These are phyloP conservation scores for Neurospora tetrasperma DNA, from an alignment of 495 filamentous ascomycete genomes.

Conservation along the genomic window DNA sequence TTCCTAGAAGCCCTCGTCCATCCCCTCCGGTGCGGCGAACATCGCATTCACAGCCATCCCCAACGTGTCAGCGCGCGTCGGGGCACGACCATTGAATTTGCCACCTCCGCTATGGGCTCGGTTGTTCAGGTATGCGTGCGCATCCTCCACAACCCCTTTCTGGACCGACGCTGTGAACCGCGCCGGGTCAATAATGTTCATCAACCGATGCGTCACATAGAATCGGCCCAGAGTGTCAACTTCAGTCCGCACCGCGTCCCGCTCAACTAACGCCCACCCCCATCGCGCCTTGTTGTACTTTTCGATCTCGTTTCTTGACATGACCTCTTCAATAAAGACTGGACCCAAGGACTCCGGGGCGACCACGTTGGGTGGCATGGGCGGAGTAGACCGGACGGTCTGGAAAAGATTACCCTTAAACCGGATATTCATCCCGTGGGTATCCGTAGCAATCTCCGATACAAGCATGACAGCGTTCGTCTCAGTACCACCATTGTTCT, in stretches of 20 bases:
- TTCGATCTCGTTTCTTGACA: constrained; percentile 24
- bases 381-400: constrained; percentile 3
- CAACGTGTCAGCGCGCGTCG: constrained; percentile 9
- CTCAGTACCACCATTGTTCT: neutral
- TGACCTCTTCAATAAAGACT: constrained; percentile 27
- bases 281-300: constrained; percentile 12
- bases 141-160: constrained; percentile 19
- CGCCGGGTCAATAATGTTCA: constrained; percentile 21
- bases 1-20: constrained; percentile 13
- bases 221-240: constrained; percentile 29
- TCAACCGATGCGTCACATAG: constrained; percentile 31
- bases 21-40: constrained; percentile 14
- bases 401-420: constrained; percentile 23
- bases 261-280: constrained; percentile 22
- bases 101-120: constrained; percentile 22
- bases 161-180: constrained; percentile 16
- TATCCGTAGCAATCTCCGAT: constrained; percentile 11
- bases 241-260: constrained; percentile 16
- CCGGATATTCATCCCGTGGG: constrained; percentile 15
- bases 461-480: constrained; percentile 27
- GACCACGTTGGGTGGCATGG: constrained; percentile 5
- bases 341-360: constrained; percentile 17
- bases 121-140: constrained; percentile 32
- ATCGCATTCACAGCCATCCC: constrained; percentile 11
- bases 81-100: neutral